Evolutionary conservation across 139 green algal species (phyloP).

Genomic region (Micractinium conductrix): DNA sequence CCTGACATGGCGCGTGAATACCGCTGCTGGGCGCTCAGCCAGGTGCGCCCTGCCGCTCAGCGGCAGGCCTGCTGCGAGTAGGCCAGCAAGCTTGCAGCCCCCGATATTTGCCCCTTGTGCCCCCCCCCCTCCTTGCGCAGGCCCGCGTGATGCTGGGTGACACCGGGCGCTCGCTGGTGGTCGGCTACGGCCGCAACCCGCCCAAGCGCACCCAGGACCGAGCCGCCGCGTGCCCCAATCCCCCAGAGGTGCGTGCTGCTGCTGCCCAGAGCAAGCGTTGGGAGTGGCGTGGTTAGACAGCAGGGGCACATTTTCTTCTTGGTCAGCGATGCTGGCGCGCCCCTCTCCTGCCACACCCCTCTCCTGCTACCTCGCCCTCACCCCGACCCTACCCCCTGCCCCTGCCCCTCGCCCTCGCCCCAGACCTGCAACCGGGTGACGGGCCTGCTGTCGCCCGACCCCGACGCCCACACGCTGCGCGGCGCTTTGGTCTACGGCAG

Average conservation of each 20-base stretch:
- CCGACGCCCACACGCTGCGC: constrained; percentile 65
- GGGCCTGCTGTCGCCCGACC: constrained; percentile 49
- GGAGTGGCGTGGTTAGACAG: too few species aligned
- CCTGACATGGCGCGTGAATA: constrained; percentile 39
- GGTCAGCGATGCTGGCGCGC: too few species aligned
- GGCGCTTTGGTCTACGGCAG: constrained; percentile 72
- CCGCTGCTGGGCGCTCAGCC: constrained; percentile 68
- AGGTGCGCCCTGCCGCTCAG: too few species aligned
- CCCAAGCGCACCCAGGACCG: constrained; percentile 63
- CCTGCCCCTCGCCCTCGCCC: neutral
- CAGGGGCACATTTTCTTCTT: neutral
- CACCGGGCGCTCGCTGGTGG: constrained; percentile 36
- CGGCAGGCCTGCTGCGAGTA: too few species aligned
- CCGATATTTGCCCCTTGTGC: too few species aligned
- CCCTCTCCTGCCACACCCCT: too few species aligned
- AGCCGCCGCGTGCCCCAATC: constrained; percentile 62
- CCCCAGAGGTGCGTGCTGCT: constrained; percentile 11
- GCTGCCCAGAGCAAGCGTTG: too few species aligned
- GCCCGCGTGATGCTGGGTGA: constrained; percentile 77
- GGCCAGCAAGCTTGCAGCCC: too few species aligned
- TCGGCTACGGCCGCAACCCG: constrained; percentile 59
- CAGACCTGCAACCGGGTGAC: constrained; percentile 49
- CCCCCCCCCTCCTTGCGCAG: too few species aligned
- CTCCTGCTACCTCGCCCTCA: too few species aligned
- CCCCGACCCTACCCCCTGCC: constrained; percentile 4